These are phyloP conservation scores for Neurospora sp. DNA, from an alignment of 495 filamentous ascomycete species.

Conservation along the genomic window DNA sequence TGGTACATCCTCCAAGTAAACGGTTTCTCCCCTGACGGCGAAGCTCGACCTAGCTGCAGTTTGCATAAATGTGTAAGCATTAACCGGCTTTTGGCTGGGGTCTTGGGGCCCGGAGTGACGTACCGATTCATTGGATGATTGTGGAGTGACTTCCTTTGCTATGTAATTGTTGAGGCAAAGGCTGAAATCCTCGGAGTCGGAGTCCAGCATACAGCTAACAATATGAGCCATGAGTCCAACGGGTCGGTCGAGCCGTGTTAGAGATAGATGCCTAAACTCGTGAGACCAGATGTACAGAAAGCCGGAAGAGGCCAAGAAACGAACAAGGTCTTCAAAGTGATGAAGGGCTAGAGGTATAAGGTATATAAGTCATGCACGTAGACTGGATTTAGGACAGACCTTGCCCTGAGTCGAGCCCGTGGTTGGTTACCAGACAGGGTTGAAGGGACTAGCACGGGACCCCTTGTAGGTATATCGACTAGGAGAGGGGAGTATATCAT, in stretches of 20 bases:
- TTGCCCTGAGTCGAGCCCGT: slow-evolving; percentile 12
- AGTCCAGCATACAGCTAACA: slow-evolving; percentile 32
- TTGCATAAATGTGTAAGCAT: slow-evolving; percentile 18
- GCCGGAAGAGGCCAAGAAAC: slow-evolving; percentile 18
- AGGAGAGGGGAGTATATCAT: neutral
- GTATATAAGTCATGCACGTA: slow-evolving; percentile 21
- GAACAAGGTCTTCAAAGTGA: slow-evolving; percentile 6
- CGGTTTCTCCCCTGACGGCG: slow-evolving; percentile 30
- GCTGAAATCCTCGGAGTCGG: slow-evolving; percentile 25
- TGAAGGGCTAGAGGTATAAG: slow-evolving; percentile 18
- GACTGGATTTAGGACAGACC: slow-evolving; percentile 7
- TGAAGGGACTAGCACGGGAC: neutral
- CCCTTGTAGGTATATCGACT: neutral
- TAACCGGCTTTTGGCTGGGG: slow-evolving; percentile 9
- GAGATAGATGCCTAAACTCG: slow-evolving; percentile 22
- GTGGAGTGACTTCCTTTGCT: slow-evolving; percentile 32
- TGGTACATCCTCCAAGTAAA: slow-evolving; percentile 45
- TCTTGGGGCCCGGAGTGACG: slow-evolving; percentile 8
- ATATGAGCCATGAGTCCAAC: slow-evolving; percentile 39
- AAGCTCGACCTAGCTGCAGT: slow-evolving; percentile 25
- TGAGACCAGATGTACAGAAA: slow-evolving; percentile 5
- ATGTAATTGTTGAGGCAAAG: slow-evolving; percentile 36
- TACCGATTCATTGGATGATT: slow-evolving; percentile 38
- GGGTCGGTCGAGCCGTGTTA: slow-evolving; percentile 17
- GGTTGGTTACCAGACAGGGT: neutral